A percentile compares a stretch with the other conserved stretches of the same genome.
Evolutionary conservation across 2,329 filamentous ascomycete species (phyloP).

Genomic region (Macroventuria anomochaeta): DNA sequence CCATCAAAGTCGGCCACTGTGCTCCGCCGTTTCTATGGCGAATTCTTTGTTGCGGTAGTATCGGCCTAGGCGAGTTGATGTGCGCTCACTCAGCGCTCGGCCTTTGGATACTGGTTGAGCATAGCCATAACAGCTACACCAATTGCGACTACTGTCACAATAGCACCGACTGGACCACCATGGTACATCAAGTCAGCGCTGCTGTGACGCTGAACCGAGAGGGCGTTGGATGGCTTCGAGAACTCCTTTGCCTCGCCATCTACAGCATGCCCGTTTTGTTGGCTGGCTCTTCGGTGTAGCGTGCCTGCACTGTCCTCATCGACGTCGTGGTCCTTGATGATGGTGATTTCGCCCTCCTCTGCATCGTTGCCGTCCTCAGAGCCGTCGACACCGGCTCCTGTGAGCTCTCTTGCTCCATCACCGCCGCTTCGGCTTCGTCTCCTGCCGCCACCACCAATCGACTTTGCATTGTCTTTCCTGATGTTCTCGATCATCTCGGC

Average conservation of each 20-base stretch:
- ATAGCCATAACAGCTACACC: slow-evolving; percentile 52
- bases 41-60: not conserved
- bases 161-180: slow-evolving; percentile 48
- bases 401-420: slow-evolving; percentile 18
- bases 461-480: slow-evolving; percentile 67
- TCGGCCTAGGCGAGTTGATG: slow-evolving; percentile 2
- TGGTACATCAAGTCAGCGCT: slow-evolving; percentile 43
- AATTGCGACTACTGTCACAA: slow-evolving; percentile 49
- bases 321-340: slow-evolving; percentile 42
- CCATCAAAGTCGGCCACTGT: not conserved
- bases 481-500: slow-evolving; percentile 89
- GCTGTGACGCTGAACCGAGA: slow-evolving; percentile 36
- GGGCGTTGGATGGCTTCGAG: slow-evolving; percentile 31
- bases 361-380: slow-evolving; percentile 29
- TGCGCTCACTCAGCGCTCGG: slow-evolving; percentile 50
- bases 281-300: slow-evolving; percentile 21
- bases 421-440: slow-evolving; percentile 36
- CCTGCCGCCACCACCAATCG: slow-evolving; percentile 41
- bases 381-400: slow-evolving; percentile 23
- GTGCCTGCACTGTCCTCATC: slow-evolving; percentile 34
- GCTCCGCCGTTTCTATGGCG: not conserved
- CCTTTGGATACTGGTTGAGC: slow-evolving; percentile 53
- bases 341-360: slow-evolving; percentile 47
- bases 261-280: slow-evolving; percentile 43
- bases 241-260: slow-evolving; percentile 30